Evolutionary conservation across 768 basidiomycete species (phyloP).

Genomic region (Lactarius sp.): DNA sequence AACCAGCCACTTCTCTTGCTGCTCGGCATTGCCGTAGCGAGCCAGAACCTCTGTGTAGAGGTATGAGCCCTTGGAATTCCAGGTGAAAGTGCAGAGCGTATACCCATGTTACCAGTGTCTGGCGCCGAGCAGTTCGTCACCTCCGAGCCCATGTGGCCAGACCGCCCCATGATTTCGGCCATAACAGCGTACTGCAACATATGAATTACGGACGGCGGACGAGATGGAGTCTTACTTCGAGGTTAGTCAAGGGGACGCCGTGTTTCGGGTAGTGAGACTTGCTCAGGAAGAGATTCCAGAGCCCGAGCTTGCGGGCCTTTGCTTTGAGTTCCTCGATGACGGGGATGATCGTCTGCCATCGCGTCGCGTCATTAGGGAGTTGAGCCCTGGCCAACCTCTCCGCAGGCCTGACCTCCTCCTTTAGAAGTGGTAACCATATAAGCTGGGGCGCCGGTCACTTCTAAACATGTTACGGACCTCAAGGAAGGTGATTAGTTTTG

Average conservation of each 20-base stretch:
- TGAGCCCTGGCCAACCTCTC: slow-evolving; percentile 73
- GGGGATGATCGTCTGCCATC: slow-evolving; percentile 84
- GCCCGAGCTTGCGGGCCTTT: slow-evolving; percentile 81
- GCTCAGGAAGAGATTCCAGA: slow-evolving; percentile 98
- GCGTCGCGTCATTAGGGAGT: slow-evolving; percentile 64
- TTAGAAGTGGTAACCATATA: not conserved
- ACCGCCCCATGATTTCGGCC: slow-evolving; percentile 91
- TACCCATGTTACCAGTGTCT: slow-evolving; percentile 98
- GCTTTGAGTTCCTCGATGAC: slow-evolving; percentile 79
- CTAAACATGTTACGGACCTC: slow-evolving; percentile 45
- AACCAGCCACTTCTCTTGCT: slow-evolving; percentile 85
- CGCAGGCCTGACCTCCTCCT: slow-evolving; percentile 90
- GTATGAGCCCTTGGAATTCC: slow-evolving; percentile 7
- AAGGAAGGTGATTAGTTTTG: slow-evolving; percentile 79
- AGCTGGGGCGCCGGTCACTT: not conserved
- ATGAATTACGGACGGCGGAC: not conserved
- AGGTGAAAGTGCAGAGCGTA: slow-evolving; percentile 26
- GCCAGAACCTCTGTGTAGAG: slow-evolving; percentile 81
- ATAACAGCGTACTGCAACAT: slow-evolving; percentile 81
- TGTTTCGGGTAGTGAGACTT: slow-evolving; percentile 87
- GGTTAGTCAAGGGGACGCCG: slow-evolving; percentile 86
- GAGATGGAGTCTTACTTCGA: slow-evolving; percentile 58
- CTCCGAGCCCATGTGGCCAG: slow-evolving; percentile 77
- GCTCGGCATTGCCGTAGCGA: slow-evolving; percentile 84
- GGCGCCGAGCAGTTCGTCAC: slow-evolving; percentile 92